Conservation (phyloP, 768 basidiomycete species). For the Russula sp. region DNA sequence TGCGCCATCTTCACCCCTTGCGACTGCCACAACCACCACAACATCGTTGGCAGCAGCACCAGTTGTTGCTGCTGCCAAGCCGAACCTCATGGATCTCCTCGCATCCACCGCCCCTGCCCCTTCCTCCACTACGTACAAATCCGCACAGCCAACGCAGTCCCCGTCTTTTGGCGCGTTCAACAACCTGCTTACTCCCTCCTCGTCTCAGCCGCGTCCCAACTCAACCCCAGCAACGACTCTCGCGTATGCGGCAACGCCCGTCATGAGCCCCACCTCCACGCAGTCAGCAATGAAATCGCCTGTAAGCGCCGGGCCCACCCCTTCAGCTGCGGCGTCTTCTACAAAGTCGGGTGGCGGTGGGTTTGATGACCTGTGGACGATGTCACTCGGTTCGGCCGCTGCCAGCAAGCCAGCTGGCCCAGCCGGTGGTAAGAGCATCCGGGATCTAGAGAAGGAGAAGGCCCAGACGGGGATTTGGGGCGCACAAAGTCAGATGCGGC, state of each 20-base stretch:
- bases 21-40: conserved; percentile 41
- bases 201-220: conserved; percentile 17
- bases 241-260: not conserved
- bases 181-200: conserved; percentile 4
- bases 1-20: conserved; percentile 51
- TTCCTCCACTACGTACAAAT: not conserved
- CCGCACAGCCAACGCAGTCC: conserved; percentile 6
- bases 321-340: conserved; percentile 29
- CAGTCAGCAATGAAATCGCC: conserved; percentile 25
- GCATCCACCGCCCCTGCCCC: not conserved
- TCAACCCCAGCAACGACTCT: conserved; percentile 13
- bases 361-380: conserved; percentile 87
- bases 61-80: not conserved
- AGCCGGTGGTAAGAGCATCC: conserved; percentile 59
- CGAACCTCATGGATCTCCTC: conserved; percentile 14
- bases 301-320: conserved; percentile 2
- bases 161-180: conserved; percentile 8
- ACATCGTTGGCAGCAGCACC: conserved; percentile 23
- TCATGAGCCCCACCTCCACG: conserved; percentile 28
- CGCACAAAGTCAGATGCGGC: conserved; percentile 21
- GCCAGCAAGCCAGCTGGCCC: conserved; percentile 34
- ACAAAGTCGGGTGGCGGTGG: conserved; percentile 42
- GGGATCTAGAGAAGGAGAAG: conserved; percentile 87
- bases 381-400: conserved; percentile 54
- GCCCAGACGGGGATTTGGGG: conserved; percentile 79